A percentile compares a stretch with the other conserved stretches of the same genome.
Conservation (phyloP, 108 stramenopile species). For the Heterococcus sp. region DNA sequence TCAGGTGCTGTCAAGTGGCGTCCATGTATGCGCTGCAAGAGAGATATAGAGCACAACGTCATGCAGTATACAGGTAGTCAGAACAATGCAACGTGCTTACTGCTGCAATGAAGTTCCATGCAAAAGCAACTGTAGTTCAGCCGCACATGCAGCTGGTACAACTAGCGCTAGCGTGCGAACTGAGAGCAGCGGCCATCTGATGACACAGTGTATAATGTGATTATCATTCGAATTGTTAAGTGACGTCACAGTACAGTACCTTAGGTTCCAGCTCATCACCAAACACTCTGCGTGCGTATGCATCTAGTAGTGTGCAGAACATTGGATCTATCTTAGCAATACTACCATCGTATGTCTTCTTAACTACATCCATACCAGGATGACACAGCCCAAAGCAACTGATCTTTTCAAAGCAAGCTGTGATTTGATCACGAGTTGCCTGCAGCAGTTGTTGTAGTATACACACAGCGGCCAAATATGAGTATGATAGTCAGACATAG, state of each 20-base stretch:
- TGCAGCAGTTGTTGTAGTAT: too few species aligned
- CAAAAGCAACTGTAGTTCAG: too few species aligned
- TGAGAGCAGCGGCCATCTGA: too few species aligned
- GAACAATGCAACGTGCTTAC: neutral
- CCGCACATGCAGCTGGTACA: too few species aligned
- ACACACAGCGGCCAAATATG: too few species aligned
- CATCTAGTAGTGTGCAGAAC: conserved; percentile 78
- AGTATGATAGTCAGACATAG: too few species aligned
- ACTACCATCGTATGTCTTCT: conserved; percentile 86
- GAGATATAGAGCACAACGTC: too few species aligned
- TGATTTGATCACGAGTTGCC: conserved; percentile 84
- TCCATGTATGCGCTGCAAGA: conserved; percentile 66
- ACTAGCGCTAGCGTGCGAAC: too few species aligned
- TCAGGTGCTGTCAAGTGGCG: conserved; percentile 80
- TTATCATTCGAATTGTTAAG: too few species aligned
- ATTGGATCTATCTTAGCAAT: conserved; percentile 70
- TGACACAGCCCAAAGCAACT: conserved; percentile 87
- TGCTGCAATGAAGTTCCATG: too few species aligned
- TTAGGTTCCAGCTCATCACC: conserved; percentile 70
- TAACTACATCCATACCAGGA: conserved; percentile 88
- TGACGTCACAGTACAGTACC: too few species aligned
- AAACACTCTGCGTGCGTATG: conserved; percentile 83
- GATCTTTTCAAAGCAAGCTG: conserved; percentile 80
- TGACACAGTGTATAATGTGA: too few species aligned
- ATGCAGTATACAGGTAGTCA: neutral